Evolutionary conservation across 257 asterid species (phyloP), one percentile per base, ranked within the genome.

Genomic region (Coffea eugenioides): DNA sequence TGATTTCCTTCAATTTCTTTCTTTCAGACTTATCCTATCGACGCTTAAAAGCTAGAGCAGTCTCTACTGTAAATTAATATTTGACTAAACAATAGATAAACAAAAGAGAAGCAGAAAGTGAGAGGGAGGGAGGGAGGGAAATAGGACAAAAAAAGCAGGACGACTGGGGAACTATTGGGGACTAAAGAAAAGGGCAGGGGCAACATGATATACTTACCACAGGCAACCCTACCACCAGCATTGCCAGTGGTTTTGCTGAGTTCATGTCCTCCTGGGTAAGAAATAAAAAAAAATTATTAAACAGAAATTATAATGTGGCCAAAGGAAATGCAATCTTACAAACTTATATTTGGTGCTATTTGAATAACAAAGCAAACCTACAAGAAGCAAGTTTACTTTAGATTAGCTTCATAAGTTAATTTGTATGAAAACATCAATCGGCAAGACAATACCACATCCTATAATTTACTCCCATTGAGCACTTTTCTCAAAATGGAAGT

Each of bases 201-300:
- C 27, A 31, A 69, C 61, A 27, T 13, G 45, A 12, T 15, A 20
- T 41, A 46, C 97, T 86, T 78, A 93, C 98, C 98, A 41, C 98
- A 95, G 78, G 97, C 98, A 84, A 95, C 80, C 83, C 98, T 90
- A 77, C 91, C 99, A 74, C 98, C 99, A 77, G 99, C 98, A 89
- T 95, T 95, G 81, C 99, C 99, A 59, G 98, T 95, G 83, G 81
- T 73, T 83, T 91, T 92, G 93, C 99, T 95, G 83, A 93, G 91
- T 76, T 93, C 99, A 76, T 95, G 97, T 70, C 97, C 98, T 81
- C 99, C 99, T 95, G 75, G 48, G 25, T 36, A 41, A 75, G 27
- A 48, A 4, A 66, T 27, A 36, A 59, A 31, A 31, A 31, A 31
- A 0, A 34, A 18, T 4, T 14, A 70, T 39, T 20, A 15, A 68